Evolutionary conservation across 352 stramenopile genomes (phyloP).

Genomic region (Blastocystis sp.): DNA sequence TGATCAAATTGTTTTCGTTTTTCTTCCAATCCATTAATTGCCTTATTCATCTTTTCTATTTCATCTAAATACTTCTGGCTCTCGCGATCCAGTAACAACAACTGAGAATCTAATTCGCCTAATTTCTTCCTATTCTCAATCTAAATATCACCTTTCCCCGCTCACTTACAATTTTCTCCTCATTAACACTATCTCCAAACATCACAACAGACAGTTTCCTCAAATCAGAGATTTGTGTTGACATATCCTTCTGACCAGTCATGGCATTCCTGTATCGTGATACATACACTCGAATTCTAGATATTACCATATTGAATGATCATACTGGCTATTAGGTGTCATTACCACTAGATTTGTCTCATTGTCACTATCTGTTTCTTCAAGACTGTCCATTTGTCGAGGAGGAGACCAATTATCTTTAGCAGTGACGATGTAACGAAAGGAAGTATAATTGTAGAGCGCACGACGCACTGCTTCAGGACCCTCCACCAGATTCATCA

Average conservation of each 20-base stretch:
- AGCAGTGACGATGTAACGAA: not conserved
- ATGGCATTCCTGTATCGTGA: slow-evolving; percentile 13
- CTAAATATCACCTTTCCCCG: not conserved
- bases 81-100: slow-evolving; percentile 59
- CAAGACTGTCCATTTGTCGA: not conserved
- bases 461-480: slow-evolving; percentile 18
- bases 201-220: not conserved
- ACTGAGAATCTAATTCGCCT: not conserved
- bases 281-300: not conserved
- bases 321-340: slow-evolving; percentile 16
- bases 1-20: not conserved
- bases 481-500: slow-evolving; percentile 7
- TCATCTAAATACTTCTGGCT: slow-evolving; percentile 71
- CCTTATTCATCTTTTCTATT: slow-evolving; percentile 68
- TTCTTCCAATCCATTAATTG: not conserved
- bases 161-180: not conserved
- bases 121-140: not conserved
- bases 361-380: not conserved
- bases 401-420: not conserved
- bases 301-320: not conserved
- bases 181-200: not conserved
- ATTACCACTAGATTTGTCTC: slow-evolving; percentile 4
- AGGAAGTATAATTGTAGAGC: not conserved
- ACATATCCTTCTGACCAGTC: not conserved
- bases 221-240: not conserved